A percentile compares a stretch with the other conserved stretches of the same genome.
phyloP scores from a whole-genome alignment of 2,329 filamentous ascomycete species.

The Fusarium transvaalense region DNA sequence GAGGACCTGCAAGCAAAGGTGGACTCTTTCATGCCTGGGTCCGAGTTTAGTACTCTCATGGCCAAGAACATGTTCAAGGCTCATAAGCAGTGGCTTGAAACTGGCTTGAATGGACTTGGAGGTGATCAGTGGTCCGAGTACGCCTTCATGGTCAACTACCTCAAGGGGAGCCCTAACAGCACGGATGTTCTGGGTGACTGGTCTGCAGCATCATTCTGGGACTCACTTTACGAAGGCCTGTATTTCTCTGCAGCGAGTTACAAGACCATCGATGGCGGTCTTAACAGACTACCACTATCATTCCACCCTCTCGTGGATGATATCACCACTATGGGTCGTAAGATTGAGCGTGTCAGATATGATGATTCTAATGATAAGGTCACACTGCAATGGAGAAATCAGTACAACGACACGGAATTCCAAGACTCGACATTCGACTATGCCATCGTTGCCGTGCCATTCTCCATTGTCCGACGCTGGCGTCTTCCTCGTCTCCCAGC shows the following conservation, averaged over 20 bases:
- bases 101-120: background rate
- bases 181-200: constrained; percentile 9
- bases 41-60: constrained; percentile 11
- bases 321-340: constrained; percentile 8
- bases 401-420: constrained; percentile 15
- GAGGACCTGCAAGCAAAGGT: background rate
- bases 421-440: constrained; percentile 19
- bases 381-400: background rate
- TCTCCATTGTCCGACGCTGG: constrained; percentile 14
- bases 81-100: constrained; percentile 24
- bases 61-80: constrained; percentile 24
- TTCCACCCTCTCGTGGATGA: constrained; percentile 18
- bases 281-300: background rate
- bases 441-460: background rate
- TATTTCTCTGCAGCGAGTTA: constrained; percentile 13
- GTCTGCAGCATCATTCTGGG: background rate
- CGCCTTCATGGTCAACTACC: constrained; percentile 20
- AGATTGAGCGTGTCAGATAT: constrained; percentile 10
- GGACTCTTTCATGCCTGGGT: background rate
- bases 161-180: constrained; percentile 10
- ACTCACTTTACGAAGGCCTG: background rate
- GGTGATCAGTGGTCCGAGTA: constrained; percentile 20
- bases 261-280: constrained; percentile 10
- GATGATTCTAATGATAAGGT: background rate
- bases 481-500: constrained; percentile 3